phyloP scores from a whole-genome alignment of 345 rosid genomes.

The Acer campestre region DNA sequence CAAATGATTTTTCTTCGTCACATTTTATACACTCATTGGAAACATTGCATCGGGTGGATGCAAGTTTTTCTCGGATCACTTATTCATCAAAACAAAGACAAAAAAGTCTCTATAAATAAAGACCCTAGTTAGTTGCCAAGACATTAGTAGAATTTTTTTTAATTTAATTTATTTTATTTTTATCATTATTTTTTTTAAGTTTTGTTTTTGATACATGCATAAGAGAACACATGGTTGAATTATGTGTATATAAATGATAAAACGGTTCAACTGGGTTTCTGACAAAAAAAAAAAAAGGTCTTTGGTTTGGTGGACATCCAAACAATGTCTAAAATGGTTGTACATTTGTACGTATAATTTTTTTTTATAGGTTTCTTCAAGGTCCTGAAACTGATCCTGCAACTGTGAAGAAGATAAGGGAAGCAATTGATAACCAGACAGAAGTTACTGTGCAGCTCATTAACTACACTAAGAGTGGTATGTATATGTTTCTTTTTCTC shows the following conservation, averaged over 20 bases:
- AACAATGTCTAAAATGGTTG: neutral
- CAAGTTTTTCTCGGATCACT: neutral
- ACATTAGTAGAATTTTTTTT: neutral
- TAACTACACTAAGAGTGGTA: constrained; percentile 94
- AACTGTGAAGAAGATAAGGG: constrained; percentile 84
- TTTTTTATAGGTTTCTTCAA: constrained; percentile 70
- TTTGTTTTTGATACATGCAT: neutral
- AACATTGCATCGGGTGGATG: no score
- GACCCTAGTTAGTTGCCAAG: no score
- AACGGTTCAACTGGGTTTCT: no score
- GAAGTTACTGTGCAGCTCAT: constrained; percentile 95
- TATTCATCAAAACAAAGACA: neutral
- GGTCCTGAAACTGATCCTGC: constrained; percentile 97
- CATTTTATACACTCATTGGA: no score
- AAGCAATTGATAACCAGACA: constrained; percentile 85
- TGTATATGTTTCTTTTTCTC: constrained; percentile 31
- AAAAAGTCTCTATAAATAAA: neutral
- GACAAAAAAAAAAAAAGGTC: neutral
- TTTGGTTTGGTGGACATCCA: neutral
- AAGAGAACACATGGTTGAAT: neutral
- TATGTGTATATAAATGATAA: no score
- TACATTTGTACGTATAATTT: no score
- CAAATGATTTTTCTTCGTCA: no score
- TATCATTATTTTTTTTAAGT: no score
- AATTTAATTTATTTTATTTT: no score